Conservation (phyloP, 495 filamentous ascomycete genomes). For the Talaromyces thailandensis region DNA sequence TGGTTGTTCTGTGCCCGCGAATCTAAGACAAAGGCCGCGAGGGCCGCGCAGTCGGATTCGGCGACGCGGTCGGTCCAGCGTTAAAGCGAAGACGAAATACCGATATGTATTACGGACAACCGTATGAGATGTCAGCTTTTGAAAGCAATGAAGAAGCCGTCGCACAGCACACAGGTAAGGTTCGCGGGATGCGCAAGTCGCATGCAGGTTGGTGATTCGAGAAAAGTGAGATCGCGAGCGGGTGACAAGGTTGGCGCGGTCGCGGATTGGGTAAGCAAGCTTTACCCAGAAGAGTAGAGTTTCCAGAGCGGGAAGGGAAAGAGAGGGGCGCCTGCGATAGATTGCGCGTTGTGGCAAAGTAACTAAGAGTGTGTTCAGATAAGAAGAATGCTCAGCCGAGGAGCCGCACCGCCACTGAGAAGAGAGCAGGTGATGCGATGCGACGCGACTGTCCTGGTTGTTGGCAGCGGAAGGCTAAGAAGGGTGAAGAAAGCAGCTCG, state of each 20-base stretch:
- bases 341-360: background rate
- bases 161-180: background rate
- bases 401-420: background rate
- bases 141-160: background rate
- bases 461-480: background rate
- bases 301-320: background rate
- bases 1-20: constrained; percentile 17
- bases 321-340: background rate
- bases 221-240: background rate
- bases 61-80: constrained; percentile 24
- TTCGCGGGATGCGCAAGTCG: background rate
- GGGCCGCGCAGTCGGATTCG: constrained; percentile 15
- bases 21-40: constrained; percentile 14
- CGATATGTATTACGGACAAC: background rate
- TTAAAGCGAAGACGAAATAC: constrained; percentile 7
- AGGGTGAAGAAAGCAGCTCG: background rate
- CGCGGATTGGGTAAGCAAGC: constrained; percentile 1
- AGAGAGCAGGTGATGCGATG: background rate
- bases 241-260: constrained; percentile 6
- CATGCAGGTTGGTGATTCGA: constrained; percentile 6
- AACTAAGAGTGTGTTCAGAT: background rate
- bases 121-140: background rate
- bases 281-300: background rate
- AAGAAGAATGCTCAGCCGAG: background rate
- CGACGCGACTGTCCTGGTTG: background rate